These are phyloP conservation scores for Phytophthora cajani DNA, from an alignment of 352 stramenopile genomes.

Conservation along the genomic window DNA sequence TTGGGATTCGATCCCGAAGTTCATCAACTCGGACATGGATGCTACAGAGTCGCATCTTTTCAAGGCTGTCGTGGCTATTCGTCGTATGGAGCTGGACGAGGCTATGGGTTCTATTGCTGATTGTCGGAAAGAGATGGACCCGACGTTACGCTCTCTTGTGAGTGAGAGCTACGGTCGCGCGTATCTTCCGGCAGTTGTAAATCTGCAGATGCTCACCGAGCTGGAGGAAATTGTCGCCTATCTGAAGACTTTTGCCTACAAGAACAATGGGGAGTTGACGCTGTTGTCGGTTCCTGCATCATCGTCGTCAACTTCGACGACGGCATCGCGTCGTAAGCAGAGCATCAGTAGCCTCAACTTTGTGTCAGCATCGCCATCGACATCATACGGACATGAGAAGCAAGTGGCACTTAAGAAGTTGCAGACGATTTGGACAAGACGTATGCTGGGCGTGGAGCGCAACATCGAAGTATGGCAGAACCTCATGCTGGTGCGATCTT, in stretches of 20 bases:
- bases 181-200: conserved; percentile 97
- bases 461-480: conserved; percentile 95
- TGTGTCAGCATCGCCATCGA: conserved; percentile 75
- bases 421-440: conserved; percentile 83
- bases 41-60: conserved; percentile 86
- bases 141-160: conserved; percentile 96
- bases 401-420: conserved; percentile 74
- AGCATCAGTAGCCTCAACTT: conserved; percentile 86
- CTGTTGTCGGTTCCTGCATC: conserved; percentile 58
- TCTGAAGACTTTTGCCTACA: conserved; percentile 78
- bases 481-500: conserved; percentile 95
- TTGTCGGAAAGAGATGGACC: conserved; percentile 96
- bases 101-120: conserved; percentile 93
- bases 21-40: conserved; percentile 90
- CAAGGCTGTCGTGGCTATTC: conserved; percentile 94
- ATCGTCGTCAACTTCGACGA: conserved; percentile 32
- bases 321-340: conserved; percentile 61
- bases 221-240: conserved; percentile 92
- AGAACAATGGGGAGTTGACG: conserved; percentile 83
- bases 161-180: conserved; percentile 97
- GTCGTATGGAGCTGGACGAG: conserved; percentile 93
- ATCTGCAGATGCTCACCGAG: conserved; percentile 97
- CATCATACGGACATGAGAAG: conserved; percentile 79
- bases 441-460: conserved; percentile 95
- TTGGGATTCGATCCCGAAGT: conserved; percentile 86